phyloP scores from a whole-genome alignment of 2,329 filamentous ascomycete genomes.

The Neurospora sp. region DNA sequence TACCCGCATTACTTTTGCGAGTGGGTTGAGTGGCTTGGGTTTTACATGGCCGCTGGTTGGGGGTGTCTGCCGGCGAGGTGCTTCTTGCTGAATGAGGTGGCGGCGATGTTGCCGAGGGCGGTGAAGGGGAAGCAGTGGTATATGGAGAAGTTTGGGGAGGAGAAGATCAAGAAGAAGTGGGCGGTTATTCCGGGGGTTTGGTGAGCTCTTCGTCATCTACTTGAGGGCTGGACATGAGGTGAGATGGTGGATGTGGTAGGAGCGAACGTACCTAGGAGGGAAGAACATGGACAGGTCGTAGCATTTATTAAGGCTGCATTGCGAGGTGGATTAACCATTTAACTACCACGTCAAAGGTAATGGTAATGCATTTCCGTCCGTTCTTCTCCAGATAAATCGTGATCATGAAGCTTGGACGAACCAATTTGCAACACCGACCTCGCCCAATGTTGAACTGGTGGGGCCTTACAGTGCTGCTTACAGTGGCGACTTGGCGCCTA shows the following conservation, averaged over 20 bases:
- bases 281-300: not conserved
- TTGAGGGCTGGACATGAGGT: not conserved
- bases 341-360: not conserved
- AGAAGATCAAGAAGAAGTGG: constrained; percentile 65
- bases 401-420: not conserved
- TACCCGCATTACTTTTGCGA: constrained; percentile 94
- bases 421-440: not conserved
- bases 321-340: not conserved
- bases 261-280: not conserved
- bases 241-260: not conserved
- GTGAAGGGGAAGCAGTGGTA: constrained; percentile 81
- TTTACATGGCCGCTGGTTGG: constrained; percentile 64
- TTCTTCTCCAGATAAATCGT: not conserved
- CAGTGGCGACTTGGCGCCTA: not conserved
- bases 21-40: constrained; percentile 93
- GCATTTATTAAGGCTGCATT: not conserved
- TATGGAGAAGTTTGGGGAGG: constrained; percentile 73
- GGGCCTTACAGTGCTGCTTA: not conserved
- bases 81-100: constrained; percentile 79
- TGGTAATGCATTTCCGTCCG: not conserved
- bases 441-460: not conserved
- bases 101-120: constrained; percentile 84
- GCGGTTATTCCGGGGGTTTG: constrained; percentile 52
- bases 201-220: constrained; percentile 12
- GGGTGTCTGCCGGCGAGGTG: constrained; percentile 64